These are phyloP conservation scores for Monosporascus sp. DNA, from an alignment of 2,329 filamentous ascomycete species.

Conservation along the genomic window DNA sequence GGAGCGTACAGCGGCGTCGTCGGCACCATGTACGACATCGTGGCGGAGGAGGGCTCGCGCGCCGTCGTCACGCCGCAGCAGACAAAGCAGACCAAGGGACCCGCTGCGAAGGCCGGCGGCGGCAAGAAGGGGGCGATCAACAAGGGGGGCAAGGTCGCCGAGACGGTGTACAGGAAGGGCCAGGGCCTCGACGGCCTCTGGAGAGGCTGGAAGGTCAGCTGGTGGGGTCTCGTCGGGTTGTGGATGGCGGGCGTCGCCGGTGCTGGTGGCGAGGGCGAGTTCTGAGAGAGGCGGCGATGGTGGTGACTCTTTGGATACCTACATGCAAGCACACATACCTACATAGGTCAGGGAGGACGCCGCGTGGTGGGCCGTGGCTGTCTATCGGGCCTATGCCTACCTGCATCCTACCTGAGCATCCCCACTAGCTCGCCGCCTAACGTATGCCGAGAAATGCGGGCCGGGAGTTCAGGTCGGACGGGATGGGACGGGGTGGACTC, in stretches of 20 bases:
- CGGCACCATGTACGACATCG: conserved; percentile 87
- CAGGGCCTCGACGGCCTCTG: conserved; percentile 66
- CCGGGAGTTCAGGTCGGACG: no score
- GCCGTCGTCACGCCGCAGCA: conserved; percentile 33
- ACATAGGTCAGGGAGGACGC: no score
- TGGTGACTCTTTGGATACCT: no score
- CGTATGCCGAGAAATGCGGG: no score
- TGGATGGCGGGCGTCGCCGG: conserved; percentile 65
- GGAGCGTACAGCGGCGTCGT: conserved; percentile 80
- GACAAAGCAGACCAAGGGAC: conserved; percentile 23
- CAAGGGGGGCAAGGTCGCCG: conserved; percentile 25
- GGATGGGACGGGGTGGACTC: no score
- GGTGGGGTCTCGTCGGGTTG: conserved; percentile 70
- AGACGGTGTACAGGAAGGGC: conserved; percentile 50
- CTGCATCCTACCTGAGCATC: no score
- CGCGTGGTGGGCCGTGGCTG: no score
- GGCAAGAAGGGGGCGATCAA: conserved; percentile 25
- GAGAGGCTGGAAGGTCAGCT: conserved; percentile 72
- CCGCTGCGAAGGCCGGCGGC: conserved; percentile 10
- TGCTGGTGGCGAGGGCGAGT: conserved; percentile 56
- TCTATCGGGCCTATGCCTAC: no score
- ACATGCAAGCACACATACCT: no score
- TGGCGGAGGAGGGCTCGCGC: conserved; percentile 72
- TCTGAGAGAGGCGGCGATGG: conserved; percentile 27
- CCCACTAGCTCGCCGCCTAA: no score